These are phyloP conservation scores for Amorphotheca resinae DNA, from an alignment of 495 filamentous ascomycete species.

Conservation along the genomic window DNA sequence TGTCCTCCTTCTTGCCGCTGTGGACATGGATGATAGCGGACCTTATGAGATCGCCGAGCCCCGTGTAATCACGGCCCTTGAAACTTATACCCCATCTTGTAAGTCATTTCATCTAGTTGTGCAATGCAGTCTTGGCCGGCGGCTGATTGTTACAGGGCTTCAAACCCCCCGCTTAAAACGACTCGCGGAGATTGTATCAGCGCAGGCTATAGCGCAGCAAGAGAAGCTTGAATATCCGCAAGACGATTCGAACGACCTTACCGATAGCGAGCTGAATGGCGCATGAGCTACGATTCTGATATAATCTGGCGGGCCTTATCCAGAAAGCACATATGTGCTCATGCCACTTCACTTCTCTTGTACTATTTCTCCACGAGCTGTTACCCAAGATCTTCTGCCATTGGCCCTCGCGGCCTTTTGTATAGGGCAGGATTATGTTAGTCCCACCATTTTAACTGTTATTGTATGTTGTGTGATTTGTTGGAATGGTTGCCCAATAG, in stretches of 20 bases:
- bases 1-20: slow-evolving; percentile 78
- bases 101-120: too few relatives aligned
- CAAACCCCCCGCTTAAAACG: slow-evolving; percentile 92
- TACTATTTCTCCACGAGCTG: slow-evolving; percentile 16
- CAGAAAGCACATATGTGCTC: background rate
- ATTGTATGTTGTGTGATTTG: slow-evolving; percentile 15
- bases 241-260: slow-evolving; percentile 14
- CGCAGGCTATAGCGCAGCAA: slow-evolving; percentile 88
- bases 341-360: slow-evolving; percentile 17
- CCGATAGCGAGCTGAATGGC: slow-evolving; percentile 17
- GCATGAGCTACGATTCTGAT: slow-evolving; percentile 2
- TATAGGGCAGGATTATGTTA: slow-evolving; percentile 14
- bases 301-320: background rate
- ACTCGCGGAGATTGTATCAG: slow-evolving; percentile 91
- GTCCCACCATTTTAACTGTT: slow-evolving; percentile 6
- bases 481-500: slow-evolving; percentile 12
- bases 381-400: slow-evolving; percentile 15
- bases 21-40: slow-evolving; percentile 99
- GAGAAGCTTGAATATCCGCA: slow-evolving; percentile 55
- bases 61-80: slow-evolving; percentile 84
- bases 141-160: slow-evolving; percentile 72
- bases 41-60: slow-evolving; percentile 98
- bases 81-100: slow-evolving; percentile 97
- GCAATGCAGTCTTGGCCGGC: background rate
- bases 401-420: slow-evolving; percentile 18